Evolutionary conservation across 129 eudicot genomes (phyloP).

Genomic region (Saussurea involucrata): DNA sequence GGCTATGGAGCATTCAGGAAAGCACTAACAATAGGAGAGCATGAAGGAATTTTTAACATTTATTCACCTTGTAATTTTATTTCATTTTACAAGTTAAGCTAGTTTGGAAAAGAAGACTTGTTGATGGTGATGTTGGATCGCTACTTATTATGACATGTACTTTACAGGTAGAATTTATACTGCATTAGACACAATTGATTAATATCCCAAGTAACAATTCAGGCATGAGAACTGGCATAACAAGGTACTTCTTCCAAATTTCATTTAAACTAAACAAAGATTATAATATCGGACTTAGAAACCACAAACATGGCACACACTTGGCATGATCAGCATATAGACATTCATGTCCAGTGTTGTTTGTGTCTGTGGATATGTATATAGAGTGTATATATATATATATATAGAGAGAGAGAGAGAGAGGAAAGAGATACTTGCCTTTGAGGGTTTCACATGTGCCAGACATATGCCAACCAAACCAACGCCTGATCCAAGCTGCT

Average conservation of each 20-base stretch:
- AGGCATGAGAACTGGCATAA: neutral
- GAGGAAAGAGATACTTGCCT: constrained; percentile 40
- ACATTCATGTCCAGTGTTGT: neutral
- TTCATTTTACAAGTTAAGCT: neutral
- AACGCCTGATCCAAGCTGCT: constrained; percentile 97
- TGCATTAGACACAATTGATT: neutral
- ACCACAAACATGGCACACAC: neutral
- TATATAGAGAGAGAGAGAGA: neutral
- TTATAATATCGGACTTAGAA: neutral
- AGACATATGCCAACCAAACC: constrained; percentile 93
- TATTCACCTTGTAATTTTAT: neutral
- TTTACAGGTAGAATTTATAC: neutral
- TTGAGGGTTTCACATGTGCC: constrained; percentile 62
- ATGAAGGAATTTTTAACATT: neutral
- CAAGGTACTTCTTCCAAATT: neutral
- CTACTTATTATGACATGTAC: neutral
- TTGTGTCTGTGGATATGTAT: neutral
- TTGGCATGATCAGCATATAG: neutral
- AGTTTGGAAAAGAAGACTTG: neutral
- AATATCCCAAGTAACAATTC: neutral
- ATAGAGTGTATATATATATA: neutral
- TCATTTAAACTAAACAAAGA: neutral
- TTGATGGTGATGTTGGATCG: neutral
- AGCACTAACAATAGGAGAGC: neutral
- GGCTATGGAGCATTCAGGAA: neutral